Evolutionary conservation across 345 rosid species (phyloP), one percentile per base, ranked within the genome.

Genomic region (Eucalyptus tenuipes): DNA sequence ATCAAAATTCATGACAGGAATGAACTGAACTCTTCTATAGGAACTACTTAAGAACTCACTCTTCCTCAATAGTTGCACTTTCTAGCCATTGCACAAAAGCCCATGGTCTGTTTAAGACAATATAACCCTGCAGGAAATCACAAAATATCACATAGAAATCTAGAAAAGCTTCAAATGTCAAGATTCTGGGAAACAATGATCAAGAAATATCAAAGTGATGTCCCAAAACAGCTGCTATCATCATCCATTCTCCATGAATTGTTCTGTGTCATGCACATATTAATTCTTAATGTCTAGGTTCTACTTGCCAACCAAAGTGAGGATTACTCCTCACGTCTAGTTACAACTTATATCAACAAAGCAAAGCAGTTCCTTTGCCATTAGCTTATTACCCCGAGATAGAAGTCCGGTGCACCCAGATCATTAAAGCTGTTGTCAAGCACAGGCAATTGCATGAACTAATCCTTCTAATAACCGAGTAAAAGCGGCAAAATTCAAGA

Each of bases 71-170:
- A 79, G 92, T 90, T 85, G 96, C 95, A 53, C 90, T 95, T 85
- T 95, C 97, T 89, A 96, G 92, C 98, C 98, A 96, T 88, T 95
- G 98, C 88, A 94, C 96, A 89, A 96, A 96, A 86, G 97, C 98
- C 97, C 98, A 96, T 0, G 98, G 98, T 89, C 98, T 93, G 85
- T 96, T 94, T 88, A 96, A 91, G 89, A 96, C 98, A 87, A 96
- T 89, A 90, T 96, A 96, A 49, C 98, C 98, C 98, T 96, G 93
- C 17, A 86, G 50, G 52, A 75, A 86, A 44, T 87, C 61, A 66
- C 48, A 22, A 14, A 14, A 66, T 48, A 22, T 61, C 45, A 14
- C 29, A 49, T 25, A 33, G 20, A 49, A 42, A 18, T 33, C 18
- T 50, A 31, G 64, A 33, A 52, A 49, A 75, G 29, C 29, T 86